Percentiles rank a stretch among this genome's conserved stretches.
phyloP scores from a whole-genome alignment of 2,329 filamentous ascomycete genomes.

The Didymella exigua region DNA sequence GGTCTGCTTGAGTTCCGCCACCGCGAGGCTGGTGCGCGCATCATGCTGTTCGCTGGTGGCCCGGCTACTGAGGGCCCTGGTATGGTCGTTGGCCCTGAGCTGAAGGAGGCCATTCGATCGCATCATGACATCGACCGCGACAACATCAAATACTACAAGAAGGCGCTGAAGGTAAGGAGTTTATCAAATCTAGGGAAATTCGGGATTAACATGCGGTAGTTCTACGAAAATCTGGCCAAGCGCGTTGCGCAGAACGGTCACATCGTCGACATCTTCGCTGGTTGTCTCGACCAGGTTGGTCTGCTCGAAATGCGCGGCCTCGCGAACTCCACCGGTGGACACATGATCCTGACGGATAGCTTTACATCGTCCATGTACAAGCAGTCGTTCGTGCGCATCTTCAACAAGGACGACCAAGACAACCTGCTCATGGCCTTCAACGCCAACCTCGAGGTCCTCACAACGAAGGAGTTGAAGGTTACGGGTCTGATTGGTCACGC shows the following conservation, averaged over 20 bases:
- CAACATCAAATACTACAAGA: conserved; percentile 99
- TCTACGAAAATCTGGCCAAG: conserved; percentile 94
- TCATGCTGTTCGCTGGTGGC: conserved; percentile 97
- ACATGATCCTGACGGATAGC: conserved; percentile 98
- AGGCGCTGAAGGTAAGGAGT: conserved; percentile 80
- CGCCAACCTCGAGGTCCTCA: conserved; percentile 90
- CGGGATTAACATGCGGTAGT: conserved; percentile 56
- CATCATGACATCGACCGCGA: conserved; percentile 99
- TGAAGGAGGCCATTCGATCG: conserved; percentile 94
- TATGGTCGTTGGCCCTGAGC: conserved; percentile 93
- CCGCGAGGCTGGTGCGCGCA: conserved; percentile 90
- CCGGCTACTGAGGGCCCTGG: conserved; percentile 95
- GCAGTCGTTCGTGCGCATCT: conserved; percentile 95
- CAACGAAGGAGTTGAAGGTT: conserved; percentile 97
- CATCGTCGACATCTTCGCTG: conserved; percentile 96
- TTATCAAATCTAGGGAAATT: too few relatives aligned
- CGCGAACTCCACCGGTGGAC: conserved; percentile 92
- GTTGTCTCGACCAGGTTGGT: conserved; percentile 96
- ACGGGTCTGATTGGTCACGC: conserved; percentile 97
- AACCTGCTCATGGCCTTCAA: conserved; percentile 99
- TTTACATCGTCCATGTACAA: conserved; percentile 99
- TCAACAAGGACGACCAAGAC: conserved; percentile 94
- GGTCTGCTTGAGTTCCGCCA: conserved; percentile 93
- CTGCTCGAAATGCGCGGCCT: conserved; percentile 97
- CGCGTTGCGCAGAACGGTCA: conserved; percentile 95